Conservation (phyloP, 768 basidiomycete species). For the Paxillus rubicundulus region DNA sequence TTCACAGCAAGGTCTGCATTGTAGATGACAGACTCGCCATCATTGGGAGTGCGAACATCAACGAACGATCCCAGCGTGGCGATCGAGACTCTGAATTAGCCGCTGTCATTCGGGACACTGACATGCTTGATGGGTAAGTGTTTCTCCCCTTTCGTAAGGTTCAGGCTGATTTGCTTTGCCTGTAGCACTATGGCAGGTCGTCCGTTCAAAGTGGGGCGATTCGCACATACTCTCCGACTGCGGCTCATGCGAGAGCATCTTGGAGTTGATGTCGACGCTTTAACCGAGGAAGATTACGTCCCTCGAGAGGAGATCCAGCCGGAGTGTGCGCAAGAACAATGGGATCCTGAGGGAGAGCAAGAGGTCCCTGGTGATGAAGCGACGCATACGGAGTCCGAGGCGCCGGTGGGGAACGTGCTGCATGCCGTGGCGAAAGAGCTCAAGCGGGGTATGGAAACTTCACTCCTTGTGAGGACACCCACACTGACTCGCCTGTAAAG, state of each 20-base stretch:
- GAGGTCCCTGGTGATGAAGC: constrained; percentile 41
- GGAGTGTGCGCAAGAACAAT: constrained; percentile 53
- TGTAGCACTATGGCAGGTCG: constrained; percentile 87
- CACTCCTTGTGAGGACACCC: not conserved
- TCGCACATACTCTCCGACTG: constrained; percentile 90
- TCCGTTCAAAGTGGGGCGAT: constrained; percentile 94
- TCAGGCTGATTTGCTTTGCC: constrained; percentile 1
- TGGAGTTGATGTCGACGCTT: constrained; percentile 89
- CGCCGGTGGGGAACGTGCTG: constrained; percentile 32
- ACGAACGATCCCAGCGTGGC: constrained; percentile 92
- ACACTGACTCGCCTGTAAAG: constrained; percentile 32
- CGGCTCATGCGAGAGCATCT: constrained; percentile 96
- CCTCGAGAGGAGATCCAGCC: constrained; percentile 47
- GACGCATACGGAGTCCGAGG: constrained; percentile 40
- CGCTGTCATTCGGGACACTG: constrained; percentile 91
- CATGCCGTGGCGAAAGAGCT: constrained; percentile 38
- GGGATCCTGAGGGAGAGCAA: constrained; percentile 78
- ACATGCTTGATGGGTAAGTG: constrained; percentile 87
- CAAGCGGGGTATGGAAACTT: constrained; percentile 48
- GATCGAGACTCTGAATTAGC: constrained; percentile 97
- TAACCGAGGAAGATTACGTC: constrained; percentile 75
- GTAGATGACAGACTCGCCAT: constrained; percentile 94
- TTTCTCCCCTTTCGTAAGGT: not conserved
- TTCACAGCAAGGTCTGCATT: constrained; percentile 70
- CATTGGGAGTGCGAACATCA: constrained; percentile 96